Base-by-base conservation (phyloP, 2,329 filamentous ascomycete genomes). In the Zymoseptoria pseudotritici region DNA sequence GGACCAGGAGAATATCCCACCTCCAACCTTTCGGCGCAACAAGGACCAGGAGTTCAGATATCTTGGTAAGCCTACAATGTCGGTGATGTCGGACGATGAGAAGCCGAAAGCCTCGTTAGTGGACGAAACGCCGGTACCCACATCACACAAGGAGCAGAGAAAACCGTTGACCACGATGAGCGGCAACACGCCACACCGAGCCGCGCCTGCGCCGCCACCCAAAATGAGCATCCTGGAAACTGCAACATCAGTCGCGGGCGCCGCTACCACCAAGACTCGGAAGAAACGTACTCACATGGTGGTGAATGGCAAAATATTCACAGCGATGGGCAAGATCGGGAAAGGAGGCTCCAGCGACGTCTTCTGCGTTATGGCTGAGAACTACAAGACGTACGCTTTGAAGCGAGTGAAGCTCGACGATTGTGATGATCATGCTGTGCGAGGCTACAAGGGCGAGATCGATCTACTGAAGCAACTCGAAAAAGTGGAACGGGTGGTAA, bases 211-310 rank as follows among this genome's bases (percentile, higher is more conserved):
- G 19, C 93, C 93, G 2, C 91, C 91, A 7, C 93, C 94, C 0
- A 97, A 97, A 75, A 97, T 97, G 93, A 94, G 90, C 1, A 88
- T 96, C 7, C 78, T 97, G n/a, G 91, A 97, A 66, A 88, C 92
- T 2, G 93, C 91, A 2, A 97, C 93, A 1, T 85, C 88, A 1
- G 87, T 86, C 10, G 91, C 89, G 3, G 92, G 92, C 13, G 89
- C 91, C 24, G 86, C 89, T 4, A 87, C 89, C 0, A 86, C 90
- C 3, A 89, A 92, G 70, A 80, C 81, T 50, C 81, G 81, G 73
- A 91, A 89, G 74, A 90, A 91, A 70, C 85, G 91, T 53, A 90
- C 91, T 63, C 87, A 93, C 60, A 83, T 97, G 60, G 86, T 87
- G 53, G 86, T 99, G 62, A 99, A 99, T 71, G 90, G 91, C 62